Evolutionary conservation across 441 rosid genomes (phyloP).

Genomic region (Euphorbia corollata): DNA sequence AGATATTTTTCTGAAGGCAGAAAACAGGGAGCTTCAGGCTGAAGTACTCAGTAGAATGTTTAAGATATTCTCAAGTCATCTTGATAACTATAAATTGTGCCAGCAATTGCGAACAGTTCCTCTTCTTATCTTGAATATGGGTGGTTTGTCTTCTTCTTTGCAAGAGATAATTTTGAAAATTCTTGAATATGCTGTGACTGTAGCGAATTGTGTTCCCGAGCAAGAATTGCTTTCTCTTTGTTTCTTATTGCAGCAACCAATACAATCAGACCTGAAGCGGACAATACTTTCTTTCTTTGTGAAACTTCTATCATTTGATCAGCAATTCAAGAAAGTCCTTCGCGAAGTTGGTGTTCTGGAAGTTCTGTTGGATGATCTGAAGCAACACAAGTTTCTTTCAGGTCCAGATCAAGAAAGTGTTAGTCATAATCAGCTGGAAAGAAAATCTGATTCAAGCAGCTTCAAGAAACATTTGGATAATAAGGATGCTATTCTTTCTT

Average conservation of each 20-base stretch:
- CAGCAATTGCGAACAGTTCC: slow-evolving; percentile 95
- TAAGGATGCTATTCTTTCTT: slow-evolving; percentile 81
- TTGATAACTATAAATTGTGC: slow-evolving; percentile 89
- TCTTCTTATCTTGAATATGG: slow-evolving; percentile 93
- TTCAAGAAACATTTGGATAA: slow-evolving; percentile 79
- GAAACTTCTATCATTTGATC: slow-evolving; percentile 95
- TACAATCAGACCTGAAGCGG: slow-evolving; percentile 82
- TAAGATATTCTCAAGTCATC: slow-evolving; percentile 96
- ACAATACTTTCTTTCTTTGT: slow-evolving; percentile 91
- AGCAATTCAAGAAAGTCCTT: slow-evolving; percentile 94
- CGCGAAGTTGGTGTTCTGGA: slow-evolving; percentile 98
- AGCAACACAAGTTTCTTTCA: slow-evolving; percentile 88
- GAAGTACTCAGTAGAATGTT: slow-evolving; percentile 98
- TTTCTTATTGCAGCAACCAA: slow-evolving; percentile 97
- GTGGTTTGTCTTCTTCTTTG: slow-evolving; percentile 82
- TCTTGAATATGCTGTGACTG: slow-evolving; percentile 99
- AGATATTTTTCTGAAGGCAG: slow-evolving; percentile 95
- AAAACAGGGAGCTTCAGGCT: slow-evolving; percentile 75
- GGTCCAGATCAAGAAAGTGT: slow-evolving; percentile 58
- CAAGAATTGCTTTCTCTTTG: slow-evolving; percentile 97
- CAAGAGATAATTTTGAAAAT: slow-evolving; percentile 96
- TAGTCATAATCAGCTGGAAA: slow-evolving; percentile 45
- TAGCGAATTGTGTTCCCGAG: slow-evolving; percentile 98
- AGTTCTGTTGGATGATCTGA: slow-evolving; percentile 90
- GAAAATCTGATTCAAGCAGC: slow-evolving; percentile 68